A percentile compares a stretch with the other conserved stretches of the same genome.
Evolutionary conservation across 768 basidiomycete genomes (phyloP).

Genomic region (Amanita jacksonii): DNA sequence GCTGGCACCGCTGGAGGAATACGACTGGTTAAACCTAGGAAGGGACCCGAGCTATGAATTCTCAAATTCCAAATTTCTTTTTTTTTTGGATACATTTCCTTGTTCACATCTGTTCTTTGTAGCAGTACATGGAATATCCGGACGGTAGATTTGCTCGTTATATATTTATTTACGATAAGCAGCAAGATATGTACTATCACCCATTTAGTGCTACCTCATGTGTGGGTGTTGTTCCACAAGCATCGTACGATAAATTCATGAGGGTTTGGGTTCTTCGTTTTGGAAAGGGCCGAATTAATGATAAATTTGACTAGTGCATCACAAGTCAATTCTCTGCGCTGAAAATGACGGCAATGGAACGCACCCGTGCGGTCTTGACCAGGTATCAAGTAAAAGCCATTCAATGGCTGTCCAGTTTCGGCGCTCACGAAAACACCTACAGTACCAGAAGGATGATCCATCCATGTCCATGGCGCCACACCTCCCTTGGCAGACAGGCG

Average conservation of each 20-base stretch:
- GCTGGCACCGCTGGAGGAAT: slow-evolving; percentile 21
- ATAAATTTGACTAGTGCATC: slow-evolving; percentile 30
- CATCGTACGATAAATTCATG: slow-evolving; percentile 41
- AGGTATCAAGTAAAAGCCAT: slow-evolving; percentile 48
- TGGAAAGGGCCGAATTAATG: slow-evolving; percentile 29
- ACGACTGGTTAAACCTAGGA: slow-evolving; percentile 26
- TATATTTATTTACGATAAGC: neutral
- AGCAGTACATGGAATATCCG: neutral
- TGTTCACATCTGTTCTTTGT: neutral
- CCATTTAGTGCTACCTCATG: slow-evolving; percentile 12
- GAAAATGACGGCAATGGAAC: slow-evolving; percentile 9
- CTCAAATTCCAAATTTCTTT: neutral
- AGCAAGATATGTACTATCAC: too few relatives aligned
- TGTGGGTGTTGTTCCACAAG: slow-evolving; percentile 44
- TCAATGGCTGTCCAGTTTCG: slow-evolving; percentile 29
- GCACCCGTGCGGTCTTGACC: slow-evolving; percentile 42
- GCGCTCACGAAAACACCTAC: slow-evolving; percentile 43
- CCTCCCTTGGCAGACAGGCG: slow-evolving; percentile 43
- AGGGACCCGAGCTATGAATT: neutral
- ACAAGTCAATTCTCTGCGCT: neutral
- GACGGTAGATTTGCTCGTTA: neutral
- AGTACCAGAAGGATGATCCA: slow-evolving; percentile 48
- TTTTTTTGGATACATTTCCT: neutral
- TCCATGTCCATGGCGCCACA: slow-evolving; percentile 49
- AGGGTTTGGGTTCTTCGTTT: slow-evolving; percentile 25